Percentiles rank a stretch among this genome's conserved stretches.
These are phyloP conservation scores for Meira nashicola DNA, from an alignment of 1,284 basidiomycete species.

Conservation along the genomic window DNA sequence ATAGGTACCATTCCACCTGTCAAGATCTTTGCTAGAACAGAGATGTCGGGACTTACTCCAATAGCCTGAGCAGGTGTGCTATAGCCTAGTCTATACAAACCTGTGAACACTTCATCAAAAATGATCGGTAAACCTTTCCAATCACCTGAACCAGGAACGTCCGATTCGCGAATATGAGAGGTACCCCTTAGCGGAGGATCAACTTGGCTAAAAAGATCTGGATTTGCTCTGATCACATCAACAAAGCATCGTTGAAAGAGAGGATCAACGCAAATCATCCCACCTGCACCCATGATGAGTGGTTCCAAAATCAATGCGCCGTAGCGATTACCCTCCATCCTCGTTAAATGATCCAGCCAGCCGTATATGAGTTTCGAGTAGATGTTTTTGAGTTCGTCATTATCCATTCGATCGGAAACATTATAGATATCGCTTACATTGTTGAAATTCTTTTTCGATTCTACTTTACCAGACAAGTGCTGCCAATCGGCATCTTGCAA, in stretches of 20 bases:
- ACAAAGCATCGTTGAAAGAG: conserved; percentile 86
- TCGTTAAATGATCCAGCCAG: conserved; percentile 59
- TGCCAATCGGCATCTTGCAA: conserved; percentile 17
- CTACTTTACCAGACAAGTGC: neutral
- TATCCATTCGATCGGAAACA: conserved; percentile 62
- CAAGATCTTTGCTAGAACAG: conserved; percentile 86
- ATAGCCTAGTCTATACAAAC: conserved; percentile 75
- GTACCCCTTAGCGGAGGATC: conserved; percentile 33
- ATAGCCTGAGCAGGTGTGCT: conserved; percentile 29
- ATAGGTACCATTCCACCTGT: conserved; percentile 89
- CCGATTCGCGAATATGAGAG: neutral
- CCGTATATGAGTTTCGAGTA: conserved; percentile 66
- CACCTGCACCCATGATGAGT: conserved; percentile 87
- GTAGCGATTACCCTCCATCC: conserved; percentile 53
- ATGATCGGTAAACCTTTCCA: conserved; percentile 83
- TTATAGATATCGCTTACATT: conserved; percentile 70
- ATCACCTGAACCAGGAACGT: neutral
- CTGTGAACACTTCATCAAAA: conserved; percentile 94
- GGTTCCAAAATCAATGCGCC: conserved; percentile 84
- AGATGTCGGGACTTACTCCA: conserved; percentile 61
- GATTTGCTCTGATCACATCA: conserved; percentile 67
- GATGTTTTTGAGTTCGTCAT: conserved; percentile 59
- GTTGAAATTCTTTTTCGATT: conserved; percentile 19
- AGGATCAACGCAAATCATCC: conserved; percentile 96
- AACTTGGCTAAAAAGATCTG: conserved; percentile 55